Evolutionary conservation across 2,329 filamentous ascomycete genomes (phyloP), one percentile per base, ranked within the genome.

Genomic region (Pyrenophora teres): DNA sequence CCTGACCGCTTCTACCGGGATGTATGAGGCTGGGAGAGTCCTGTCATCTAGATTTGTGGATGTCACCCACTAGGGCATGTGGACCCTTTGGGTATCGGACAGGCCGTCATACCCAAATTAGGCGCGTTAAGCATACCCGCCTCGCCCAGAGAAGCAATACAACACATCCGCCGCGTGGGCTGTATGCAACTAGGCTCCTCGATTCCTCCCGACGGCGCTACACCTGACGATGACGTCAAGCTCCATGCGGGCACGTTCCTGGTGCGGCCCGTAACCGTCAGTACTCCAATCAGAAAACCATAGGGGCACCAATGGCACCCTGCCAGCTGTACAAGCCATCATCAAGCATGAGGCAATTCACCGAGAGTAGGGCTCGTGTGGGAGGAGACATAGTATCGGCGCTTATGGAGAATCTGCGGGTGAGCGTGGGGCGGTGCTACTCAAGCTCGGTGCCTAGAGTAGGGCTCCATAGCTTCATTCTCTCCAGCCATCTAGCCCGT

Each of bases 261-360:
- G 62, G 57, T 47, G 57, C 64, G 62, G 68, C 52, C 64, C 63
- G 64, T 59, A 59, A 46, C 66, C 55, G 62, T 54, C 45, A 39
- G 52, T 48, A 58, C 46, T 43, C 68, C 60, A 62, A 62, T 64
- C 56, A 63, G 30, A 52, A 43, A 50, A 44, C 42, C 53, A 37
- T 46, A 23, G 43, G 54, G 46, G 49, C 57, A 52, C 70, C 70
- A 73, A 72, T 72, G 53, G 62, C 55, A 44, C 57, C 44, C 16
- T 68, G 70, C 67, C 69, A 73, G 67, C 68, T 71, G 68, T 71
- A 68, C 68, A 65, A 60, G 57, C 54, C 63, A 70, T 70, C 63
- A 68, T 62, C 53, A 48, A 60, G 65, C 64, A 68, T 71, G 52
- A 54, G 35, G 44, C 52, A 40, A 50, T 57, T 48, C 47, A 54